Base-by-base conservation (phyloP, 768 basidiomycete species). In the Hemileccinum impolitum region DNA sequence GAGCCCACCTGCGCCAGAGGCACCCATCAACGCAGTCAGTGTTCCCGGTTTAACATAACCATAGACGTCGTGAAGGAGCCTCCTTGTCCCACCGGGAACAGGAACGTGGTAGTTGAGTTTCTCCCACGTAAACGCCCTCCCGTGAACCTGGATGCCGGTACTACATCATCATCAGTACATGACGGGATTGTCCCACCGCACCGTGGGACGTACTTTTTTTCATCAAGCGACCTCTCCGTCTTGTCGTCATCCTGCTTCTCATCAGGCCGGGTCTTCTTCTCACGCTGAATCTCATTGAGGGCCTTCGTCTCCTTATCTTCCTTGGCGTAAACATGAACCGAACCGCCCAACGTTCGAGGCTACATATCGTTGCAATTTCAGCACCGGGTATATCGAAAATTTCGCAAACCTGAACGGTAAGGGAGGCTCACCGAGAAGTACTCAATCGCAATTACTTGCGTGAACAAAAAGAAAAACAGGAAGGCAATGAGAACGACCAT, bases 11-110 rank as follows among this genome's bases (percentile, higher is more conserved):
- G 87, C 87, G 45, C 88, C 88, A 50, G 83, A 85, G 13, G 85
- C 85, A 52, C 91, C 91, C 90, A 94, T 91, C 10, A 94, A 75
- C 1, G 90, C 92, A 0, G 91, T 92, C 52, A 93, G 66, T n/a
- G 84, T 90, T 3, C 90, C 92, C 10, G 92, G 92, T 57, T 85
- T 85, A 37, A 90, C 87, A 60, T 83, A 92, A 0, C 90, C 90
- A 53, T 75, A 78, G 15, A 93, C 80, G 54, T 90, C 82, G 57
- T 90, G 80, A 32, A 93, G 76, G 10, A 93, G 72, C 37, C 80
- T 75, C 8, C 70, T 74, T 13, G 72, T 74, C 8, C 85, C 86
- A 21, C 76, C 76, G 1, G 80, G 73, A 0, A 84, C 78, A 1
- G 86, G 88, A 0, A 92, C 85, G 57, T 78, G 75, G 58, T 94